A percentile compares a stretch with the other conserved stretches of the same genome.
These are phyloP conservation scores for Xylariaceae sp. DNA, from an alignment of 2,329 filamentous ascomycete species.

Conservation along the genomic window DNA sequence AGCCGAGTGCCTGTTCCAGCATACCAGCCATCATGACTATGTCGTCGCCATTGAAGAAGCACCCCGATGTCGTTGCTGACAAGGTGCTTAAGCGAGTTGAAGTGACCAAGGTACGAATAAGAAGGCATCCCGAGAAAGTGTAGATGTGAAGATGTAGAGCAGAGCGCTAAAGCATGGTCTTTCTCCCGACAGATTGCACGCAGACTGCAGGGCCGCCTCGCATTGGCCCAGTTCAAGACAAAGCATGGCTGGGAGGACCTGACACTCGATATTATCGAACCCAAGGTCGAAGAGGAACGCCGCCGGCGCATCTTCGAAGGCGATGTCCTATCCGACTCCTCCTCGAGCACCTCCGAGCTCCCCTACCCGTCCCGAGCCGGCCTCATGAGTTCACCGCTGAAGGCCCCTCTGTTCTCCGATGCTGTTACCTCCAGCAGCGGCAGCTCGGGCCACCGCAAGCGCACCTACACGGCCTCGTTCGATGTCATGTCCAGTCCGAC, in stretches of 20 bases:
- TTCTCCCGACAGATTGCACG: conserved; percentile 69
- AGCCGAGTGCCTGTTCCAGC: conserved; percentile 23
- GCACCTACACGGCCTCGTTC: conserved; percentile 56
- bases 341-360: conserved; percentile 74
- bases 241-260: conserved; percentile 93
- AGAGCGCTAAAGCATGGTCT: too few species aligned
- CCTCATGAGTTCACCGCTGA: conserved; percentile 80
- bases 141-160: neutral
- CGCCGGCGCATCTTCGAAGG: conserved; percentile 64
- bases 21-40: conserved; percentile 36
- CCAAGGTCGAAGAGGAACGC: conserved; percentile 73
- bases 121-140: conserved; percentile 7
- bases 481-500: conserved; percentile 53
- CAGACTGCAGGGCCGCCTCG: conserved; percentile 86
- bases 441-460: conserved; percentile 60
- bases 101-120: conserved; percentile 62
- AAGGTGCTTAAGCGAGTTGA: conserved; percentile 67
- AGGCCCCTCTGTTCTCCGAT: conserved; percentile 76
- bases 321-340: conserved; percentile 80
- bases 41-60: conserved; percentile 58
- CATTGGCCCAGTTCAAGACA: conserved; percentile 94
- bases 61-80: conserved; percentile 60
- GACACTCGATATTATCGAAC: conserved; percentile 79
- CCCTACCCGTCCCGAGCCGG: conserved; percentile 59
- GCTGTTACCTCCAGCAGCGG: conserved; percentile 66